Conservation (phyloP, 2,329 filamentous ascomycete genomes). For the Arthroderma sp. region DNA sequence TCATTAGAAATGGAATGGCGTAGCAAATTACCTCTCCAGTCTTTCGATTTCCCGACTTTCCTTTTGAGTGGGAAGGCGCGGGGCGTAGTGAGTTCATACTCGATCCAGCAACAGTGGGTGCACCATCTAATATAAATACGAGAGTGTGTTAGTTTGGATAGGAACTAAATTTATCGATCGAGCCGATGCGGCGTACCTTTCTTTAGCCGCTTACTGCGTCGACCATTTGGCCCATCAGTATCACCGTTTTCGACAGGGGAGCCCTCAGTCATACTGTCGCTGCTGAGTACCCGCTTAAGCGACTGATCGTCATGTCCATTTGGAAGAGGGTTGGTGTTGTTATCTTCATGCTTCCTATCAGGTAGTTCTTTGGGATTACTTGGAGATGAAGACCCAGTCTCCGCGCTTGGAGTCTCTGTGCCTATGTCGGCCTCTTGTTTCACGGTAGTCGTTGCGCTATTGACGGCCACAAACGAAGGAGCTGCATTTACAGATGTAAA, state of each 20-base stretch:
- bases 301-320: conserved; percentile 42
- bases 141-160: conserved; percentile 10
- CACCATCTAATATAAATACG: conserved; percentile 27
- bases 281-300: conserved; percentile 66
- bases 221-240: conserved; percentile 43
- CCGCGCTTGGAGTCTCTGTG: conserved; percentile 48
- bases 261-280: conserved; percentile 32
- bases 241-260: conserved; percentile 38
- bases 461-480: conserved; percentile 30
- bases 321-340: conserved; percentile 38
- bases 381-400: conserved; percentile 42
- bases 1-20: not conserved
- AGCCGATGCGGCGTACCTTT: conserved; percentile 47
- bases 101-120: conserved; percentile 81
- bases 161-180: not conserved
- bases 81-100: conserved; percentile 93
- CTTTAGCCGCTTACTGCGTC: conserved; percentile 84
- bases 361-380: conserved; percentile 46
- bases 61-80: conserved; percentile 46
- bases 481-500: conserved; percentile 49
- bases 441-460: conserved; percentile 22
- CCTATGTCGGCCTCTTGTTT: conserved; percentile 42
- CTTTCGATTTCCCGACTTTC: conserved; percentile 43
- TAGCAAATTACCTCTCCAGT: conserved; percentile 42
- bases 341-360: conserved; percentile 45